Conservation (phyloP, 768 basidiomycete genomes). For the Tricholoma sp. region DNA sequence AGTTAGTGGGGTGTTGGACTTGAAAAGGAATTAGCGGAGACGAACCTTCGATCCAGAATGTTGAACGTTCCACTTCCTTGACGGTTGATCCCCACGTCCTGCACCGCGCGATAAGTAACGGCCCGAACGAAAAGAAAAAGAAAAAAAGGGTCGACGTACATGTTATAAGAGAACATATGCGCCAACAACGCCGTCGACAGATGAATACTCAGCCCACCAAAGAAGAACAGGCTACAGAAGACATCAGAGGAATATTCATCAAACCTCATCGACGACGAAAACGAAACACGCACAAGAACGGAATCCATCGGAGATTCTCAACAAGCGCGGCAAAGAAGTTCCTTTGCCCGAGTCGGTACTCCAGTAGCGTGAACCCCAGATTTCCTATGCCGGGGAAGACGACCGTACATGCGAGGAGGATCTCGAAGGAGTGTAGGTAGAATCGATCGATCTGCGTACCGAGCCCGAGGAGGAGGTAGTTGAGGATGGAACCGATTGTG, state of each 20-base stretch:
- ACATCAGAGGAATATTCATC: background rate
- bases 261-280: background rate
- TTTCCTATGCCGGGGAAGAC: conserved; percentile 80
- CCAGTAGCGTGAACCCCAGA: conserved; percentile 65
- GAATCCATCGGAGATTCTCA: conserved; percentile 61
- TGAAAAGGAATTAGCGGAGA: background rate
- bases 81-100: conserved; percentile 55
- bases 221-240: conserved; percentile 60
- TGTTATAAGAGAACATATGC: conserved; percentile 61
- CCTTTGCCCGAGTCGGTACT: conserved; percentile 68
- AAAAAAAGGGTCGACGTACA: conserved; percentile 28
- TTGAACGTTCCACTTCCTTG: conserved; percentile 83
- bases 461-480: conserved; percentile 73
- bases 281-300: conserved; percentile 59
- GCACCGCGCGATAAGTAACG: conserved; percentile 5
- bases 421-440: conserved; percentile 78
- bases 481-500: conserved; percentile 58
- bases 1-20: too few relatives aligned
- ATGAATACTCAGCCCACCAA: conserved; percentile 70
- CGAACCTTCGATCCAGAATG: conserved; percentile 77
- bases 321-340: conserved; percentile 42
- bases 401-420: conserved; percentile 69
- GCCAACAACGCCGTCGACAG: conserved; percentile 62
- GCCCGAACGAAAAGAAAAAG: background rate
- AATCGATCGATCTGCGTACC: conserved; percentile 62